These are phyloP conservation scores for Penicillium vulpinum DNA, from an alignment of 2,329 filamentous ascomycete genomes.

Conservation along the genomic window DNA sequence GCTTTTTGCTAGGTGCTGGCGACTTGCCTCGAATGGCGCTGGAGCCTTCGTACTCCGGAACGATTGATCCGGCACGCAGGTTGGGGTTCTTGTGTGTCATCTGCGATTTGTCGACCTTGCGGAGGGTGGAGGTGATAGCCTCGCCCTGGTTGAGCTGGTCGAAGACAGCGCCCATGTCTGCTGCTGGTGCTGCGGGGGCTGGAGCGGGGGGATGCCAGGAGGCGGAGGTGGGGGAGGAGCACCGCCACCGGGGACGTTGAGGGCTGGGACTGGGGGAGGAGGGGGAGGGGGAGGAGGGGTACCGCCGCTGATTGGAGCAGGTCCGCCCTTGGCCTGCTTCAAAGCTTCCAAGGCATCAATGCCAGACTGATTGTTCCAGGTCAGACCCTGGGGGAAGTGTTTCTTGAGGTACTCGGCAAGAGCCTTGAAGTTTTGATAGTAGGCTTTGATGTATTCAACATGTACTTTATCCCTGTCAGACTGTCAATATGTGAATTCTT, in stretches of 20 bases:
- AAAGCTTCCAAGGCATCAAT: constrained; percentile 71
- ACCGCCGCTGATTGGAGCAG: constrained; percentile 37
- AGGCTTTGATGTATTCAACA: constrained; percentile 87
- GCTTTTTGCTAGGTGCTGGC: constrained; percentile 82
- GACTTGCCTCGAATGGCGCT: constrained; percentile 65
- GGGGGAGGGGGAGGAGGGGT: constrained; percentile 52
- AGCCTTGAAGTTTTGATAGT: constrained; percentile 85
- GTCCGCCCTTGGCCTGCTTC: constrained; percentile 53
- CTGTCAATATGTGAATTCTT: constrained; percentile 21
- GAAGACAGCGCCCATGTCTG: constrained; percentile 84
- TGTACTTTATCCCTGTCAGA: constrained; percentile 69
- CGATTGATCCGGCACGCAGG: constrained; percentile 70
- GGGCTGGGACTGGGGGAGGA: constrained; percentile 48
- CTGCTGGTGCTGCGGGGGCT: constrained; percentile 47
- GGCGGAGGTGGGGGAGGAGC: constrained; percentile 69
- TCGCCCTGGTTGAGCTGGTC: constrained; percentile 86
- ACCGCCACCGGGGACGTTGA: constrained; percentile 55
- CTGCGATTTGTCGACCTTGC: constrained; percentile 90
- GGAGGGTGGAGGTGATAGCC: constrained; percentile 80
- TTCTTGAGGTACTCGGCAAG: constrained; percentile 82
- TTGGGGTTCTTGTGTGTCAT: constrained; percentile 99
- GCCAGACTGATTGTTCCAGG: constrained; percentile 80
- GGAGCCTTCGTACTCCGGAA: constrained; percentile 56
- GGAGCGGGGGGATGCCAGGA: constrained; percentile 61
- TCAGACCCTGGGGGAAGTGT: constrained; percentile 74